Base-by-base conservation (phyloP, 1,284 basidiomycete genomes). In the Sanguinoderma infundibulare region DNA sequence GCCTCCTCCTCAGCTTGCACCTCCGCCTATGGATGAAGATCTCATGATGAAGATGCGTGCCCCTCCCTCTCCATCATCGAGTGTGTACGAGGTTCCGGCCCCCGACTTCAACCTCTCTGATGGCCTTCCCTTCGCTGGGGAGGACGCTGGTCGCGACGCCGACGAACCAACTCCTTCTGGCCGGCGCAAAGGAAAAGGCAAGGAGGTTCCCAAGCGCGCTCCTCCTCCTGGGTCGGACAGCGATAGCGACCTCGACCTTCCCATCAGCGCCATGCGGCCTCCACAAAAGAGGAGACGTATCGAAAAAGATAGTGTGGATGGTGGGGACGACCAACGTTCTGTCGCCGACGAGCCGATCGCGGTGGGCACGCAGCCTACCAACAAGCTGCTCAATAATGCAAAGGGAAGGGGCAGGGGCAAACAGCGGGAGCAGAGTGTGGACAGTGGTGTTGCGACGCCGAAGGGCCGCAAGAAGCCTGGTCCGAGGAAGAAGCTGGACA, bases 231-330 rank as follows among this genome's bases (percentile, higher is more conserved):
- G 79, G 22, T 87, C 87, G 1, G 87, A 87, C 63, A 79, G 76
- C 44, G 83, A 81, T 62, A 87, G 82, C 63, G 87, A 87, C 53
- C 60, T 75, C 22, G 81, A 83, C 47, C 69, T 79, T 14, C 75
- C 80, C 5, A 72, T 73, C 35, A 65, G 72, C 15, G 78, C 81
- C 61, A 65, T 68, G 57, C 61, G 75, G 63, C 72, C 80, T 64
- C 74, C 78, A 1, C 72, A 73, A 57, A 90, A 91, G 76, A 84
- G 77, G 72, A 77, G 86, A 56, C 83, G 76, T 66, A 63, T 83
- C 5, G 79, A 79, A 44, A 76, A 75, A 52, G 75, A 75, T 53
- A 64, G 68, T 20, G 57, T 60, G 40, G 75, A 75, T 32, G 75
- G 76, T 20, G 75, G 74, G n/a, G 81, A 79, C 36, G 81, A 81